phyloP scores from a whole-genome alignment of 2,329 filamentous ascomycete genomes.

The Alternaria burnsii region DNA sequence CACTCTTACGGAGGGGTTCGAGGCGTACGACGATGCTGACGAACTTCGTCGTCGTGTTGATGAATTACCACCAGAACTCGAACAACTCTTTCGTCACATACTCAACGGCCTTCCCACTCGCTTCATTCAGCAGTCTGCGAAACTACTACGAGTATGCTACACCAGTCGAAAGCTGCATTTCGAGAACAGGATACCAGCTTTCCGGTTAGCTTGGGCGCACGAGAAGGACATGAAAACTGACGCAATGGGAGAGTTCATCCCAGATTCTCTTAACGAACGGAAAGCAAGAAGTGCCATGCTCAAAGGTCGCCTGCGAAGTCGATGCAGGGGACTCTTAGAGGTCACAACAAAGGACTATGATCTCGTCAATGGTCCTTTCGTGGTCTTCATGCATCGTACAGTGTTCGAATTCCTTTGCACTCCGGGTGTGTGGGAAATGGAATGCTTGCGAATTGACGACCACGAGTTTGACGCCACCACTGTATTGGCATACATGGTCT shows the following conservation, averaged over 20 bases:
- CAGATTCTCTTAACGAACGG: too few relatives aligned
- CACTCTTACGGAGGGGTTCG: background rate
- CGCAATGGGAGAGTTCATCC: background rate
- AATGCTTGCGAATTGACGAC: background rate
- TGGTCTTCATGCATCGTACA: conserved; percentile 7
- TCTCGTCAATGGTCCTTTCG: background rate
- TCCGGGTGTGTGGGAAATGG: background rate
- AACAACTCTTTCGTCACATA: background rate
- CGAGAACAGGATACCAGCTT: background rate
- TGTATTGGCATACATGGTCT: background rate
- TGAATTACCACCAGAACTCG: background rate
- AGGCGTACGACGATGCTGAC: background rate
- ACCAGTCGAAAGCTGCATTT: background rate
- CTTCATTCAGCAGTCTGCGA: background rate
- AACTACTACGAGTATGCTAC: background rate
- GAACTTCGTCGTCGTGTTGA: background rate
- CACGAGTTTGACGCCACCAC: background rate
- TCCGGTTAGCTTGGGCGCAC: background rate
- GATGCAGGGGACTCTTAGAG: conserved; percentile 2
- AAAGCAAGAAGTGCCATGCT: background rate
- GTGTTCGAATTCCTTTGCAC: background rate
- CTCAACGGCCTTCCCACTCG: background rate
- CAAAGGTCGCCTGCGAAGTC: background rate
- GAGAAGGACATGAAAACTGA: background rate
- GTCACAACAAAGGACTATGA: too few relatives aligned